Evolutionary conservation across 2,329 filamentous ascomycete species (phyloP).

Genomic region (Endoconidiophora laricicola): DNA sequence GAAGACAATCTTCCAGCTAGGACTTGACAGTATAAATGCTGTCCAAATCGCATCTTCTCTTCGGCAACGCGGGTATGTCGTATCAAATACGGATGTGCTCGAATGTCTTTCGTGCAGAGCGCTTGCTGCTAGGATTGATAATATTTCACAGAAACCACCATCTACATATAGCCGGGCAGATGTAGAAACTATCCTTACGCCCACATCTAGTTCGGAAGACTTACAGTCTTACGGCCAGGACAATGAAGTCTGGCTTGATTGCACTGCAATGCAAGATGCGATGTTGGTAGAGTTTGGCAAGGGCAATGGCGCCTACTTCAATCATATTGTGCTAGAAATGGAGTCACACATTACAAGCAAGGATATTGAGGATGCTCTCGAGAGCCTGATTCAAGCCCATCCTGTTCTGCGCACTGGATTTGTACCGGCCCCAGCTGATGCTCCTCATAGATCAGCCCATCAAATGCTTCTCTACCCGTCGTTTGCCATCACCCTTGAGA

Average conservation of each 20-base stretch:
- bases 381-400: conserved; percentile 32
- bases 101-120: conserved; percentile 19
- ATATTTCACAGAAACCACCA: too few species aligned
- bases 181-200: background rate
- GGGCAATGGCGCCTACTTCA: conserved; percentile 58
- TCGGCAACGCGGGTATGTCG: conserved; percentile 36
- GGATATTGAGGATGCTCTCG: conserved; percentile 43
- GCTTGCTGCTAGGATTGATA: background rate
- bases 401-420: conserved; percentile 68
- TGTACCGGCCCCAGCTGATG: conserved; percentile 26
- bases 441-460: background rate
- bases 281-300: conserved; percentile 62
- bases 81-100: conserved; percentile 60
- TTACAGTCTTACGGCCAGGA: too few species aligned
- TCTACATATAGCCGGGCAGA: background rate
- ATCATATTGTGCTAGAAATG: conserved; percentile 44
- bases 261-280: conserved; percentile 62
- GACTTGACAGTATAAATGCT: conserved; percentile 79
- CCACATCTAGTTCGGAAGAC: conserved; percentile 4
- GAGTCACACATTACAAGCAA: conserved; percentile 22
- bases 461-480: conserved; percentile 7
- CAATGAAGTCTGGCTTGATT: conserved; percentile 22
- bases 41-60: conserved; percentile 58
- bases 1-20: conserved; percentile 73
- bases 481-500: background rate